A percentile compares a stretch with the other conserved stretches of the same genome.
Evolutionary conservation across 768 basidiomycete species (phyloP).

Genomic region (Russula sp.): DNA sequence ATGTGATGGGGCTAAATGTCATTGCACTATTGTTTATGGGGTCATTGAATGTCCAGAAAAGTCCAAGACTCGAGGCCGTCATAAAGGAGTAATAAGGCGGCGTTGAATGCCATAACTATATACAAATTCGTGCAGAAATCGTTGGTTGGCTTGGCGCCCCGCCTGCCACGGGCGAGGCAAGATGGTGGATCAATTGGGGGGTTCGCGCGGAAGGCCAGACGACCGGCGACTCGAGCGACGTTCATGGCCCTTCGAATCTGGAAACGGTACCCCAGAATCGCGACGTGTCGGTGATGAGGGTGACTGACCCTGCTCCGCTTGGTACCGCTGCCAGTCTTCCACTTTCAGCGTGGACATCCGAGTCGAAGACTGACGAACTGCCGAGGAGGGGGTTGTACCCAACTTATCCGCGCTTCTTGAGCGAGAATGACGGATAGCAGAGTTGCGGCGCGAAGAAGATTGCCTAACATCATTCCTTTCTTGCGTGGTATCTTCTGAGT

Average conservation of each 20-base stretch:
- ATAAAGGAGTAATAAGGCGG: conserved; percentile 20
- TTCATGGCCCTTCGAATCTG: conserved; percentile 40
- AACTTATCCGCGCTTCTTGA: conserved; percentile 64
- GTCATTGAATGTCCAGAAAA: conserved; percentile 22
- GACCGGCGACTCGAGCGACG: conserved; percentile 36
- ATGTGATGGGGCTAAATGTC: conserved; percentile 21
- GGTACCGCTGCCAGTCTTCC: conserved; percentile 80
- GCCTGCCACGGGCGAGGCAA: conserved; percentile 3
- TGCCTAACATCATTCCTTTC: conserved; percentile 11
- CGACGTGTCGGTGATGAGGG: conserved; percentile 28
- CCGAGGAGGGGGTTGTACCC: conserved; percentile 38
- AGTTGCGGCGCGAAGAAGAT: conserved; percentile 19
- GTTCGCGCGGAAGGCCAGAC: conserved; percentile 41
- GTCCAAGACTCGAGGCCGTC: conserved; percentile 13
- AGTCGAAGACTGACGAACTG: conserved; percentile 46
- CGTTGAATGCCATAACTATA: conserved; percentile 25
- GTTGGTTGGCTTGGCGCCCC: conserved; percentile 7
- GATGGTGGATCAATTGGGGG: conserved; percentile 36
- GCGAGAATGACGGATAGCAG: conserved; percentile 42
- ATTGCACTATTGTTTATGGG: conserved; percentile 19
- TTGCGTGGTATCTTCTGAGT: conserved; percentile 41
- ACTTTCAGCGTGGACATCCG: conserved; percentile 76
- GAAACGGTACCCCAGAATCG: conserved; percentile 56
- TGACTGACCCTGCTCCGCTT: conserved; percentile 45
- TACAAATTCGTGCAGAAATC: conserved; percentile 21